These are phyloP conservation scores for Pycnococcus provasolii DNA, from an alignment of 139 green algal species.

Conservation along the genomic window DNA sequence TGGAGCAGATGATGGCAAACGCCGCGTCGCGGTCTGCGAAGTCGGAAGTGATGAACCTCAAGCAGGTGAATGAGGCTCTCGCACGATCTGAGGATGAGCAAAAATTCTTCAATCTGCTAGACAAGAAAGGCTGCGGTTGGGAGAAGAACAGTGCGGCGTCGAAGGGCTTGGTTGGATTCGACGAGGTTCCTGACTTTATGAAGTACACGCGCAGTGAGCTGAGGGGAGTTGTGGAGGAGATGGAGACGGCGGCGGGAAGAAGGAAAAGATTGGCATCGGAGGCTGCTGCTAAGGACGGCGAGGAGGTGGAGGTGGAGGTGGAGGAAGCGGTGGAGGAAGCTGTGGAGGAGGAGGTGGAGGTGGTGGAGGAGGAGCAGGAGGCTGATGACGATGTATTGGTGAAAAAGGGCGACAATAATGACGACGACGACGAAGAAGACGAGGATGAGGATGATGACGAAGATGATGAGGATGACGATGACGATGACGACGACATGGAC, in stretches of 20 bases:
- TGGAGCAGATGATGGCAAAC: conserved; percentile 7
- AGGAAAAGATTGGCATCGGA: not conserved
- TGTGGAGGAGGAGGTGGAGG: not conserved
- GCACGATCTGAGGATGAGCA: conserved; percentile 9
- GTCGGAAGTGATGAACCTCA: not conserved
- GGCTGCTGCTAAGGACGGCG: not conserved
- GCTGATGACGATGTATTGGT: not conserved
- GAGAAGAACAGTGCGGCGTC: not conserved
- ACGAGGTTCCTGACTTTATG: not conserved
- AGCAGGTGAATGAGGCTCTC: conserved; percentile 17
- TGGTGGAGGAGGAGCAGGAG: not conserved
- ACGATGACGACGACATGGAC: conserved; percentile 13
- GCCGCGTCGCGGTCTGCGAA: not conserved
- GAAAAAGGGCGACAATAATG: not conserved
- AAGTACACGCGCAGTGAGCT: not conserved
- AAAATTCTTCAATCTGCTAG: conserved; percentile 20
- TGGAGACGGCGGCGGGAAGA: not conserved
- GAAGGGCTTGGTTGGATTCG: conserved; percentile 6
- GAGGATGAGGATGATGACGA: conserved; percentile 7
- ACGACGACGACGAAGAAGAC: not conserved
- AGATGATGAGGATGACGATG: conserved; percentile 8
- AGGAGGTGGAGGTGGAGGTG: not conserved
- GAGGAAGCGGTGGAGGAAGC: conserved; percentile 3
- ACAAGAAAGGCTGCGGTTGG: conserved; percentile 10
- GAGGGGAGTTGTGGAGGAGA: not conserved